A percentile compares a stretch with the other conserved stretches of the same genome.
Evolutionary conservation across 331 rosid species (phyloP).

Genomic region (Telfairia occidentalis): DNA sequence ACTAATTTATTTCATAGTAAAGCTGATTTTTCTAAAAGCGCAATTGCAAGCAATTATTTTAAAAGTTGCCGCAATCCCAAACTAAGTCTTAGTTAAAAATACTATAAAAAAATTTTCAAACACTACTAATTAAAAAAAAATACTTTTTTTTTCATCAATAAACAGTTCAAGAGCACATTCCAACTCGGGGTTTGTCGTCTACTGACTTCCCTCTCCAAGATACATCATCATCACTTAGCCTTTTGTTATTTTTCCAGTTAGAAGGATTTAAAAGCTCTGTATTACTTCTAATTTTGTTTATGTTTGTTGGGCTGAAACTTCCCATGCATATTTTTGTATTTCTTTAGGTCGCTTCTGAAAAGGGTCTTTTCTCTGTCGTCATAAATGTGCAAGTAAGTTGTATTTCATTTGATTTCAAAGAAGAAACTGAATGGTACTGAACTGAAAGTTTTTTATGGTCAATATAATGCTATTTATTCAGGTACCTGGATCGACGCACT

Average conservation of each 20-base stretch:
- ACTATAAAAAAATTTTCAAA: too few species aligned
- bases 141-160: too few species aligned
- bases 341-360: slow-evolving; percentile 82
- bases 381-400: slow-evolving; percentile 81
- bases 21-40: too few species aligned
- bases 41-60: too few species aligned
- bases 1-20: too few species aligned
- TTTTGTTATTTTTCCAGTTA: background rate
- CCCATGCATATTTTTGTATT: background rate
- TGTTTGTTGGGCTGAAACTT: background rate
- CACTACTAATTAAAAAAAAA: too few species aligned
- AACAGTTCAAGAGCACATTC: too few species aligned
- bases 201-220: background rate
- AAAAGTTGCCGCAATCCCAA: too few species aligned
- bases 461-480: slow-evolving; percentile 21
- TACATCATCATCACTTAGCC: background rate
- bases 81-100: too few species aligned
- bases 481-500: slow-evolving; percentile 94
- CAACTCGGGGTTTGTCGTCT: background rate
- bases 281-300: background rate
- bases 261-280: background rate
- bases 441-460: slow-evolving; percentile 16
- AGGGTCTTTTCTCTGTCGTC: slow-evolving; percentile 76
- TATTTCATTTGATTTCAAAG: slow-evolving; percentile 13
- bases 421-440: background rate